Conservation (phyloP, 2,329 filamentous ascomycete genomes). For the Conoideocrella luteorostrata region DNA sequence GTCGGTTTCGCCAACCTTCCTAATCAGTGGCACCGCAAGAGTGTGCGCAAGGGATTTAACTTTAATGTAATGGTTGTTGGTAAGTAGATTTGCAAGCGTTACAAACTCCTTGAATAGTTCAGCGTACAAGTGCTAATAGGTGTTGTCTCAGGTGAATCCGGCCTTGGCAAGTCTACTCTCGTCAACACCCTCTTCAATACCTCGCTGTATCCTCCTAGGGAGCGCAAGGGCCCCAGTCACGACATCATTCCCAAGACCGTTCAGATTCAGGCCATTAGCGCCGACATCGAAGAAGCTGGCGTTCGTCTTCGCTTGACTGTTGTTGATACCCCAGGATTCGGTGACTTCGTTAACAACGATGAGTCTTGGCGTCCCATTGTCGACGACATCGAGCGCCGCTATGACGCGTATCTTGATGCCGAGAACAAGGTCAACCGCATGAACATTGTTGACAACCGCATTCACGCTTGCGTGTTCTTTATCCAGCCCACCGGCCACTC, state of each 20-base stretch:
- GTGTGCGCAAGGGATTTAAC: slow-evolving; percentile 99
- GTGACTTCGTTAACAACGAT: slow-evolving; percentile 99
- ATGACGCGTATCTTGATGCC: slow-evolving; percentile 95
- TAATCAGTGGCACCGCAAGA: slow-evolving; percentile 99
- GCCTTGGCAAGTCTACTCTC: slow-evolving; percentile 95
- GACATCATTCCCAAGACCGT: slow-evolving; percentile 99
- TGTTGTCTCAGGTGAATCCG: slow-evolving; percentile 80
- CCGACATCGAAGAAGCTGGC: slow-evolving; percentile 96
- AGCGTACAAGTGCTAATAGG: slow-evolving; percentile 6
- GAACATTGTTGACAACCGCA: slow-evolving; percentile 99
- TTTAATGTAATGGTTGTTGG: slow-evolving; percentile 99
- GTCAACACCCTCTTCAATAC: slow-evolving; percentile 99
- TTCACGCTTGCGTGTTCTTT: slow-evolving; percentile 99
- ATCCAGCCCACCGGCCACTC: slow-evolving; percentile 98
- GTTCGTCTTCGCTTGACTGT: slow-evolving; percentile 94
- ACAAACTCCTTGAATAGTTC: too few species aligned
- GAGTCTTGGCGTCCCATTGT: slow-evolving; percentile 99
- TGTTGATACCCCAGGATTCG: slow-evolving; percentile 95
- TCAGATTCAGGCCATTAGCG: slow-evolving; percentile 88
- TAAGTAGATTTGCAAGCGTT: too few species aligned
- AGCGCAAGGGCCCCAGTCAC: slow-evolving; percentile 93
- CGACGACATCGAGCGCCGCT: slow-evolving; percentile 99
- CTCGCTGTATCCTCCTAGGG: slow-evolving; percentile 95
- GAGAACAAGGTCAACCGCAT: slow-evolving; percentile 99
- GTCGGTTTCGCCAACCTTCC: slow-evolving; percentile 98